Percentiles rank a stretch among this genome's conserved stretches.
Conservation (phyloP, 805 yeast genomes). For the Yarrowia sp. region DNA sequence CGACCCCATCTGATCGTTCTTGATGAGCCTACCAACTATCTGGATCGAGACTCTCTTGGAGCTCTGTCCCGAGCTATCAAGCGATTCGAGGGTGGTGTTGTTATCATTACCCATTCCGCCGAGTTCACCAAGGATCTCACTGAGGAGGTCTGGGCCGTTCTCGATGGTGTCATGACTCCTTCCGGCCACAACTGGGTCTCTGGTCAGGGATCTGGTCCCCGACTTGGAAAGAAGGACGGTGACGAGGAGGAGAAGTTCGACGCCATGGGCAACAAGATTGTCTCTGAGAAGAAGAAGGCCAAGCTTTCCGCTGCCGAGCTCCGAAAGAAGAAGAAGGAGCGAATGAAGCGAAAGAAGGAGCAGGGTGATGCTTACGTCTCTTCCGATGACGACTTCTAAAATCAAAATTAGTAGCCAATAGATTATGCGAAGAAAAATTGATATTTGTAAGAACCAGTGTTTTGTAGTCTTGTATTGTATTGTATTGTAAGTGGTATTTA, state of each 20-base stretch:
- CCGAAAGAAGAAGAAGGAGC: constrained; percentile 99
- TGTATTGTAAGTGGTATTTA: background rate
- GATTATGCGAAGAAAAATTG: constrained; percentile 28
- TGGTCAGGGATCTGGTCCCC: constrained; percentile 99
- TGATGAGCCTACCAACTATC: constrained; percentile 99
- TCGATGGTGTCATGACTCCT: constrained; percentile 98
- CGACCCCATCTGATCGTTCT: constrained; percentile 99
- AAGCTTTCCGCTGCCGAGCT: constrained; percentile 98
- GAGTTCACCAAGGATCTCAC: constrained; percentile 99
- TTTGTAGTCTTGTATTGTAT: background rate
- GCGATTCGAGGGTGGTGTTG: constrained; percentile 99
- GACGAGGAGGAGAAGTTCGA: constrained; percentile 98
- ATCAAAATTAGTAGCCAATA: constrained; percentile 35
- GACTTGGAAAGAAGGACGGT: constrained; percentile 93
- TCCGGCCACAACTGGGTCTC: constrained; percentile 99
- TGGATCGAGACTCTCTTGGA: constrained; percentile 99
- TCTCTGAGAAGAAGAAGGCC: constrained; percentile 92
- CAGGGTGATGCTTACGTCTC: constrained; percentile 99
- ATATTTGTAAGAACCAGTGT: constrained; percentile 2
- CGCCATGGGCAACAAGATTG: constrained; percentile 99
- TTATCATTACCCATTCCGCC: constrained; percentile 99
- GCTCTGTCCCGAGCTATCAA: constrained; percentile 99
- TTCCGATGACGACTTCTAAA: constrained; percentile 87
- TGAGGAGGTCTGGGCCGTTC: constrained; percentile 99
- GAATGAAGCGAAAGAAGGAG: constrained; percentile 99